phyloP scores from a whole-genome alignment of 2,329 filamentous ascomycete species.

The Hirsutella rhossiliensis region DNA sequence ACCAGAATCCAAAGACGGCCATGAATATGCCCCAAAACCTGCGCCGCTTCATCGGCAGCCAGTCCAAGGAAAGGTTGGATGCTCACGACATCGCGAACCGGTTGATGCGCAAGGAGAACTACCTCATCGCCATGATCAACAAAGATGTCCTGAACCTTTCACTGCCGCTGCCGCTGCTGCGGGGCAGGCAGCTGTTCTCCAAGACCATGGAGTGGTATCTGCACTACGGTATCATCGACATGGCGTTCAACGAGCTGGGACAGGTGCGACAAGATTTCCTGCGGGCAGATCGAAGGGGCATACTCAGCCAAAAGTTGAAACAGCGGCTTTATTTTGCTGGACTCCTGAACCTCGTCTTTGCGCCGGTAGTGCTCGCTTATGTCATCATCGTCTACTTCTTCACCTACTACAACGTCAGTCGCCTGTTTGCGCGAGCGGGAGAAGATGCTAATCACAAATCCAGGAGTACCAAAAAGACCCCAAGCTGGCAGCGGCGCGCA shows the following conservation, averaged over 20 bases:
- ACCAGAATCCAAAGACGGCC: slow-evolving; percentile 74
- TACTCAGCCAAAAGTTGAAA: slow-evolving; percentile 67
- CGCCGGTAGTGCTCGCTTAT: slow-evolving; percentile 79
- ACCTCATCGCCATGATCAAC: slow-evolving; percentile 92
- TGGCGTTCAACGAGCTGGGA: slow-evolving; percentile 81
- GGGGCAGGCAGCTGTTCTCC: slow-evolving; percentile 72
- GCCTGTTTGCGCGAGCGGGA: neutral
- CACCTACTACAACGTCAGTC: slow-evolving; percentile 75
- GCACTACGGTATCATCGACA: slow-evolving; percentile 80
- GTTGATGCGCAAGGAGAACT: slow-evolving; percentile 93
- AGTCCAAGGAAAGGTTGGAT: slow-evolving; percentile 88
- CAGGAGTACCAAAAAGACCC: slow-evolving; percentile 94
- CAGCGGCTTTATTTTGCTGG: slow-evolving; percentile 73
- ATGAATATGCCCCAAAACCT: slow-evolving; percentile 39
- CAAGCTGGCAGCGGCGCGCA: slow-evolving; percentile 64
- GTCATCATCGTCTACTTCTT: slow-evolving; percentile 86
- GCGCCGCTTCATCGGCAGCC: slow-evolving; percentile 56
- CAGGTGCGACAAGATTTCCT: slow-evolving; percentile 81
- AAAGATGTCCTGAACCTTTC: slow-evolving; percentile 88
- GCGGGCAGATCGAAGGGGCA: slow-evolving; percentile 66
- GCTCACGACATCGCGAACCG: slow-evolving; percentile 96
- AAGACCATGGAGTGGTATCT: slow-evolving; percentile 87
- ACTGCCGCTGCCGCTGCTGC: slow-evolving; percentile 72
- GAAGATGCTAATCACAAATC: neutral
- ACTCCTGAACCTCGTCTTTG: slow-evolving; percentile 73